A percentile compares a stretch with the other conserved stretches of the same genome.
Evolutionary conservation across 257 asterid species (phyloP).

Genomic region (Ocimum tenuiflorum): DNA sequence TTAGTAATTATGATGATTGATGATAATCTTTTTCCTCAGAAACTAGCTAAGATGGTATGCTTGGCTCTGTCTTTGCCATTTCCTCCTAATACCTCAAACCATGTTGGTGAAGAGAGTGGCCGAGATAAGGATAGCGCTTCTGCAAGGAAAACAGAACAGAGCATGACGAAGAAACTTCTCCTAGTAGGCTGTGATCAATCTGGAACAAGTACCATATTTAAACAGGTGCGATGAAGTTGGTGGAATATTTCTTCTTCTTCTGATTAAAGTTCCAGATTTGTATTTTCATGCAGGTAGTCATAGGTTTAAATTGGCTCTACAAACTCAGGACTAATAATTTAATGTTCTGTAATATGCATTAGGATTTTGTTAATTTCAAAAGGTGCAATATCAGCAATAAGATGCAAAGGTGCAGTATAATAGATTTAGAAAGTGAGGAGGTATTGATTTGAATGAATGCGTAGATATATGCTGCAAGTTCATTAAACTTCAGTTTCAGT

Average conservation of each 20-base stretch:
- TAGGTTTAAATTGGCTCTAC: too few species aligned
- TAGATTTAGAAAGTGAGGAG: too few species aligned
- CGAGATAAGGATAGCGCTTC: constrained; percentile 20
- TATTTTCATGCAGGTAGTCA: background rate
- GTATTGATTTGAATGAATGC: too few species aligned
- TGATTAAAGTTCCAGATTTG: background rate
- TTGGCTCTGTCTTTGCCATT: constrained; percentile 64
- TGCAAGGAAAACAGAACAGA: constrained; percentile 22
- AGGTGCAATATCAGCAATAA: too few species aligned
- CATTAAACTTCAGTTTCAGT: too few species aligned
- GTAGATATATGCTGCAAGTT: too few species aligned
- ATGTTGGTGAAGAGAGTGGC: constrained; percentile 28
- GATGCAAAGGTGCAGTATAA: too few species aligned
- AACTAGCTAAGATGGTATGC: constrained; percentile 49
- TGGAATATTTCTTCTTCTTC: background rate
- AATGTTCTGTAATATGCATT: too few species aligned
- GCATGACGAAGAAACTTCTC: constrained; percentile 41
- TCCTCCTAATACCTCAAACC: constrained; percentile 39
- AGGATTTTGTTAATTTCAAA: too few species aligned
- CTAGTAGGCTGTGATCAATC: constrained; percentile 77
- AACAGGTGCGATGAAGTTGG: constrained; percentile 48
- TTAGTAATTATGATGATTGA: constrained; percentile 9
- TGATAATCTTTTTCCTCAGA: constrained; percentile 39
- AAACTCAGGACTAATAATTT: too few species aligned
- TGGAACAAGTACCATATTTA: constrained; percentile 80